Base-by-base conservation (phyloP, 2,329 filamentous ascomycete genomes). In the Beauveria sp. region DNA sequence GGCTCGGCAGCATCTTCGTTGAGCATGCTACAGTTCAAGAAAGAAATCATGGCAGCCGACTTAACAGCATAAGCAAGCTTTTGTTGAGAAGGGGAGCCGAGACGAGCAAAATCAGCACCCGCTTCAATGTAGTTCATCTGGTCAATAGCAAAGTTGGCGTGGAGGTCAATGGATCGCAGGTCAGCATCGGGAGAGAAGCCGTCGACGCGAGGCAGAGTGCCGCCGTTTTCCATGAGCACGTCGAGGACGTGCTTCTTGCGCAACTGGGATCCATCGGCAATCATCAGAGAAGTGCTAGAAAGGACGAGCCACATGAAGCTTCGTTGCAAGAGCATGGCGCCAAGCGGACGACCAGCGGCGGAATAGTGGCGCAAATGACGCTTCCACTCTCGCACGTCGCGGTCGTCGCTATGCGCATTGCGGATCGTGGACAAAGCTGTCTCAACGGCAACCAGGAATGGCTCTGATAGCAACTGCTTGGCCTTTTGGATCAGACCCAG, bases 381-480 rank as follows among this genome's bases (percentile, higher is more conserved):
- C 75, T 90, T 96, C 94, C 94, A 99, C 66, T 96, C 90, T 68
- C 86, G 89, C 22, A 90, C 78, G 30, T 83, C 77, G 53, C 82
- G 80, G 64, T 90, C 86, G 26, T 85, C 77, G 30, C 82, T 82
- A 65, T 85, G 86, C 2, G 88, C 83, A 73, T 96, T 96, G 60
- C 93, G 88, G 65, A 97, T 89, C 9, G 90, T 92, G 9, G 93
- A 97, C 62, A 96, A 88, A 9, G 92, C 90, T 0, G 91, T 91
- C 75, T 97, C 94, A 43, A 97, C 84, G 2, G 90, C 87, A 14
- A 96, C 84, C 65, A 97, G 81, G 70, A 96, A 96, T 7, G 85
- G 80, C 68, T 96, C 92, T 0, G 91, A 93, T 14, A 99, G 78
- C 20, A 96, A 81, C 37, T 81, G 79, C 58, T 86, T 86, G 40